Evolutionary conservation across 1,284 basidiomycete genomes (phyloP), one percentile per base, ranked within the genome.

Genomic region (Coniferiporia weirii): DNA sequence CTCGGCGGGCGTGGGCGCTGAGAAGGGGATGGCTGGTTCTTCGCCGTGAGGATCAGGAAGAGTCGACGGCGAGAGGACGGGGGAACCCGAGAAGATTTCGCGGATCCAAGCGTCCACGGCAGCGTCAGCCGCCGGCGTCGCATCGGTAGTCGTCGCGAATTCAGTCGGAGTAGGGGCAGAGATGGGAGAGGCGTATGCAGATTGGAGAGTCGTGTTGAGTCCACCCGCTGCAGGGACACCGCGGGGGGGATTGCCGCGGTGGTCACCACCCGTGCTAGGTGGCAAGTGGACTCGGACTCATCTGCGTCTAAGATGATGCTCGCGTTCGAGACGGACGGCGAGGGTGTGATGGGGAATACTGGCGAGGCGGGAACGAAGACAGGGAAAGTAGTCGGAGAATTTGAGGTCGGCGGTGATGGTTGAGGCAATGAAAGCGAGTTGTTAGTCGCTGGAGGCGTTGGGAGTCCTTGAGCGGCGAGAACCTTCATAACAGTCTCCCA

Each of bases 231-330:
- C 89, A 85, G 87, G 89, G 89, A 77, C 83, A 82, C 79, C 79
- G 78, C 73, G 69, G 78, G 73, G 70, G 73, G 78, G 67, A 62
- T 73, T 70, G 72, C 74, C 72, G 75, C 79, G 77, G 79, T 81
- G 83, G 78, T 84, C 89, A 81, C 89, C 90, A 92, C 86, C 89
- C 89, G 89, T 92, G 89, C 89, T 87, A 88, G 85, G 85, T 92
- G 90, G 89, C 89, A 83, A 92, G 89, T 87, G 83, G 87, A 75
- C 71, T 85, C 79, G 71, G 68, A 66, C 61, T 65, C 61, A 63
- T 63, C 47, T 43, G 69, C 65, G 61, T 70, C 64, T 47, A 70
- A 57, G 52, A 62, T 59, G 22, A 63, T 57, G 56, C 61, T 55
- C 34, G 64, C 56, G 19, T 60, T 38, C 27, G 61, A 52, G 59